Base-by-base conservation (phyloP, 805 yeast genomes). In the Nakazawaea wyomingensis region DNA sequence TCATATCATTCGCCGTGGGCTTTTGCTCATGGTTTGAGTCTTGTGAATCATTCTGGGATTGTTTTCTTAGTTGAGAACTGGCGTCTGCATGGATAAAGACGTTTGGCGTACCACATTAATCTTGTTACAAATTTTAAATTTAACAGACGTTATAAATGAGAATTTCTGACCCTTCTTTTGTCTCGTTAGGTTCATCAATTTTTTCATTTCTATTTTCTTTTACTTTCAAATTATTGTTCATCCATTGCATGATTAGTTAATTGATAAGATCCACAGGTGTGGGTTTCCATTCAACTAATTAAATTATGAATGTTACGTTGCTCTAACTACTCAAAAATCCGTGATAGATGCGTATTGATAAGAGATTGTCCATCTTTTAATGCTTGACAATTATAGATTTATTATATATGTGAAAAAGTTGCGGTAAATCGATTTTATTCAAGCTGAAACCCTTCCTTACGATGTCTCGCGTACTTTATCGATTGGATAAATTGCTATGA, bases 21-120 rank as follows among this genome's bases (percentile, higher is more conserved):
- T 29, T 26, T 17, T 18, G 21, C 19, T 28, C 26, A 2, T 11
- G 27, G 41, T 24, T 39, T 18, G 42, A 39, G 42, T 31, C 42
- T 17, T 14, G 7, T 11, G 27, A 24, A 11, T 24, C 10, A 17
- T 6, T 4, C 5, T 13, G 34, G 34, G 30, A 34, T 34, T 39
- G 33, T n/a, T 24, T 30, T 35, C 34, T 28, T 38, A 5, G 34
- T 36, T 22, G 45, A 26, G 29, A 24, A n/a, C 16, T 22, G 39
- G 47, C 24, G 47, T 39, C 39, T 39, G 36, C n/a, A 24, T 44
- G 47, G 47, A 37, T 44, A 39, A 44, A n/a, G 37, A 39, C 47
- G 47, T 39, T 39, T 44, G 47, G 47, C 47, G 47, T 37, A 44
- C 20, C n/a, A 22, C 32, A 16, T 30, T 30, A 42, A 32, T 39